Conservation (phyloP, 352 stramenopile genomes). For the Globisporangium emineosum region DNA sequence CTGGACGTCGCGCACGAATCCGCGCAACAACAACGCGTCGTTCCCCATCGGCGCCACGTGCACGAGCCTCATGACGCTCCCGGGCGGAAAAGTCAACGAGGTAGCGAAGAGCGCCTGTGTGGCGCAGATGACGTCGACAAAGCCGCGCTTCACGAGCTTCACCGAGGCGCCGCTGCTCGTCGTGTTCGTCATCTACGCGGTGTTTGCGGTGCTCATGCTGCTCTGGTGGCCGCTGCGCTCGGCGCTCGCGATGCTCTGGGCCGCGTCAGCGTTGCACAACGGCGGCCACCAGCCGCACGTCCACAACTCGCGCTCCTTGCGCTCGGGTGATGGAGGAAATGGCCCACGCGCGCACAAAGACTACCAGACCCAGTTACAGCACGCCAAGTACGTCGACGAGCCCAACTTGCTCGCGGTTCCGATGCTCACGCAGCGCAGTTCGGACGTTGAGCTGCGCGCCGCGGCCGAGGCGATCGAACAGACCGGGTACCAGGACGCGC, state of each 20-base stretch:
- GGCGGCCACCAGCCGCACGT: conserved; percentile 4
- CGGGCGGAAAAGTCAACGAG: conserved; percentile 6
- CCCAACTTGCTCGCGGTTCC: conserved; percentile 14
- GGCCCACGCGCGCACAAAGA: neutral
- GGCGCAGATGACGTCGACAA: no score
- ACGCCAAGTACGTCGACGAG: conserved; percentile 12
- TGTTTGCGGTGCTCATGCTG: conserved; percentile 10
- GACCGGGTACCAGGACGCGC: conserved; percentile 20
- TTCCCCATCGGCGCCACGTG: conserved; percentile 43
- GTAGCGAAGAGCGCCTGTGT: conserved; percentile 15
- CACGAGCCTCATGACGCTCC: conserved; percentile 19
- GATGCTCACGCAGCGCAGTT: conserved; percentile 16
- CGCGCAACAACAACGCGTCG: conserved; percentile 47
- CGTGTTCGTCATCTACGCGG: conserved; percentile 16
- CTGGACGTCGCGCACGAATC: conserved; percentile 37
- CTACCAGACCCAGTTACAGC: neutral
- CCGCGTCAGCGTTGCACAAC: conserved; percentile 2
- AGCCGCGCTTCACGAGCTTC: conserved; percentile 15
- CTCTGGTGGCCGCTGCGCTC: conserved; percentile 18
- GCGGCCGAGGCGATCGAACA: conserved; percentile 15
- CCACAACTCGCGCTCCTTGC: neutral
- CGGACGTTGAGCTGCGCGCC: conserved; percentile 12
- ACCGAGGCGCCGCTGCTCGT: conserved; percentile 13
- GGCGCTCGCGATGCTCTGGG: conserved; percentile 11
- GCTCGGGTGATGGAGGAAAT: neutral